Evolutionary conservation across 2,329 filamentous ascomycete species (phyloP), one percentile per base, ranked within the genome.

Genomic region (Aureobasidium musti): DNA sequence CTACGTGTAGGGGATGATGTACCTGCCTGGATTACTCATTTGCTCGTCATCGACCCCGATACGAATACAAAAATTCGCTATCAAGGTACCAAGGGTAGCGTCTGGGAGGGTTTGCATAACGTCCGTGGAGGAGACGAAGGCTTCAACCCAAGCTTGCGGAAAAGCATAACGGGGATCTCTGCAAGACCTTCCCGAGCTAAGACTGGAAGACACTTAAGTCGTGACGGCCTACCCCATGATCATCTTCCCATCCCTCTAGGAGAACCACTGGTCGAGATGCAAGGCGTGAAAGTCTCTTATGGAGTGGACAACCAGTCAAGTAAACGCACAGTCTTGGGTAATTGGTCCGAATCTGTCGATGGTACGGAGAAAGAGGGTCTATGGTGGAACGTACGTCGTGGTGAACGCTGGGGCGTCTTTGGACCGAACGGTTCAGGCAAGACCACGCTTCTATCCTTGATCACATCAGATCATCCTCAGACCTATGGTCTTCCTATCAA

Each of bases 381-480:
- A 6, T 84, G 89, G 74, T 97, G 95, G 92, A 91, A 85, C 0
- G 88, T 98, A 28, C 86, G 87, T 45, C 86, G 89, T 61, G 93
- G 94, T 28, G 88, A 97, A 75, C 87, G 93, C 69, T 97, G 92
- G 90, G 94, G 91, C 3, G 86, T 98, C 21, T 95, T 99, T 74
- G 95, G 95, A 0, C 90, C 93, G 37, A 98, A 99, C 72, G 95
- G 85, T 28, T 97, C 92, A 0, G 95, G 95, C 21, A 99, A 99
- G 81, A 99, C 95, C 0, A 99, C 95, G 0, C 84, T 99, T 45
- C 85, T 98, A 33, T 95, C 92, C 5, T 83, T 99, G 6, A 90
- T 99, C 67, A 96, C 91, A 68, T 98, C 94, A 0, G 95, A 99
- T 74, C 95, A 99, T 73, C 95, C 95, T 0, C 94, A 98, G 77